A percentile compares a stretch with the other conserved stretches of the same genome.
These are phyloP conservation scores for Monosporozyma yasuniensis DNA, from an alignment of 805 yeast genomes.

Conservation along the genomic window DNA sequence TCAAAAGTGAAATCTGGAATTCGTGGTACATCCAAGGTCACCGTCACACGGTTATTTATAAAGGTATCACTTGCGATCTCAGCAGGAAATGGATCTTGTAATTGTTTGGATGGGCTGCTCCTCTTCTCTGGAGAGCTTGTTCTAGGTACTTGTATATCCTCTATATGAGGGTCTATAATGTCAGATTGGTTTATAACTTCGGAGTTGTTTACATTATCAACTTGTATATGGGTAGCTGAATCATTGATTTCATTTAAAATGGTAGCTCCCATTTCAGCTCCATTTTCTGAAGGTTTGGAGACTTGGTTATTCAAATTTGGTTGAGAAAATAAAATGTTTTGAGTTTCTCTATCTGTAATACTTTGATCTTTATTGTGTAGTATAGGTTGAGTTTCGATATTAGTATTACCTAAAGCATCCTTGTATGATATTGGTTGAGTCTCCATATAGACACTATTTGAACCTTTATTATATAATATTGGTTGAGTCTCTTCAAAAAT, in stretches of 20 bases:
- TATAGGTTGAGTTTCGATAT: not conserved
- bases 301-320: too few species aligned
- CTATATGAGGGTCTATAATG: not conserved
- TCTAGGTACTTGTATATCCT: constrained; percentile 11
- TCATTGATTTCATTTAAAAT: not conserved
- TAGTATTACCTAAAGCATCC: not conserved
- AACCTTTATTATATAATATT: too few species aligned
- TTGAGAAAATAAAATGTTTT: too few species aligned
- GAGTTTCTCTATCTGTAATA: not conserved
- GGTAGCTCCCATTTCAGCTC: not conserved
- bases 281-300: too few species aligned
- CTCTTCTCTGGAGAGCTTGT: constrained; percentile 17
- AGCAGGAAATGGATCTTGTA: not conserved
- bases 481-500: not conserved
- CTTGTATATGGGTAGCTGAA: not conserved
- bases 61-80: not conserved
- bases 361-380: too few species aligned
- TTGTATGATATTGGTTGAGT: not conserved
- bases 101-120: not conserved
- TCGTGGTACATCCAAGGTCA: not conserved
- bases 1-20: not conserved
- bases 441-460: too few species aligned
- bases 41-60: not conserved
- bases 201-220: not conserved
- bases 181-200: not conserved